Evolutionary conservation across 495 filamentous ascomycete genomes (phyloP), one percentile per base, ranked within the genome.

Genomic region (Penicillium malachiteum): DNA sequence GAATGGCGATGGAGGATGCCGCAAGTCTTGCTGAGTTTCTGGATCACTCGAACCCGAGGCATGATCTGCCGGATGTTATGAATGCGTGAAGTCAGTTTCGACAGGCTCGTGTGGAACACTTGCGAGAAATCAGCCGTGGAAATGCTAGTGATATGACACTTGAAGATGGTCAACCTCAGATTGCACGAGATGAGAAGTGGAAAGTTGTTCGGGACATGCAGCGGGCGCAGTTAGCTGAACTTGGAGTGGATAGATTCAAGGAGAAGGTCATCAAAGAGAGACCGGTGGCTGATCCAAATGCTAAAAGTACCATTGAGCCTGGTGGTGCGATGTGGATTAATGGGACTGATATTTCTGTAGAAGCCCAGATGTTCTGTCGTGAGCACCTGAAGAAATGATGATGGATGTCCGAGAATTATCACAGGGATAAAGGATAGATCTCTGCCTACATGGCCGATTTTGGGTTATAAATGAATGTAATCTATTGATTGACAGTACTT

Each of bases 271-370:
- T 57, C 34, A 44, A 48, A 33, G 55, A 57, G 39, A 54, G 42
- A 16, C 45, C 56, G 9, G 47, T 16, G 35, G 50, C 56, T 55
- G 56, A 59, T 50, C 51, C 51, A 50, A 31, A 44, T 55, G 55
- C 50, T 44, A 59, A 59, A 43, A 59, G 56, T 45, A 59, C 56
- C 17, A 47, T 59, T 50, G 56, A 59, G 51, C 56, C 56, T 26
- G 56, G 56, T 55, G 56, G 56, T 49, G 39, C 50, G 32, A 59
- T 59, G 56, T 59, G 56, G 56, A 37, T 55, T 16, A 30, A 59
- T 44, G 51, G 51, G 14, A 50, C 30, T 59, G 56, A 59, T 50
- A 42, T 55, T 8, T 49, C 21, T 42, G 51, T 37, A 39, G 51
- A 54, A 21, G 46, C 41, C 42, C 6, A 16, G 31, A 54, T 34